A percentile compares a stretch with the other conserved stretches of the same genome.
Evolutionary conservation across 1,284 basidiomycete genomes (phyloP).

Genomic region (Ceratobasidium theobromae): DNA sequence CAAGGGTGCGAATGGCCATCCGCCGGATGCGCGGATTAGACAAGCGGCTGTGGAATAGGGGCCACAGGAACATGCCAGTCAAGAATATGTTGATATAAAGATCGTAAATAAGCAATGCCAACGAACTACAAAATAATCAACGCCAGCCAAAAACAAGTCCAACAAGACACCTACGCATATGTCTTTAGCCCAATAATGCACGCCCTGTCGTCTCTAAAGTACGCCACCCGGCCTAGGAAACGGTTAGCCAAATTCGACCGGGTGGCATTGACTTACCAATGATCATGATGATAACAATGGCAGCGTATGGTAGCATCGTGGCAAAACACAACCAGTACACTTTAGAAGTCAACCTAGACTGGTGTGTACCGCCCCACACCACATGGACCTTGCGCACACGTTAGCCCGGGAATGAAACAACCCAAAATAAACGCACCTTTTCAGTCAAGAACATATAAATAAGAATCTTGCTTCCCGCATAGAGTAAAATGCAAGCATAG

Average conservation of each 20-base stretch:
- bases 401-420: conserved; percentile 1
- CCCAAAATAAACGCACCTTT: conserved; percentile 38
- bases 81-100: conserved; percentile 50
- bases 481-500: conserved; percentile 45
- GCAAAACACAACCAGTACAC: conserved; percentile 45
- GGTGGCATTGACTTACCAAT: conserved; percentile 39
- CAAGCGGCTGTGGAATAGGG: conserved; percentile 46
- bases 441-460: conserved; percentile 47
- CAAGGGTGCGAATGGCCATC: conserved; percentile 48
- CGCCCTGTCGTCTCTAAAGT: conserved; percentile 43
- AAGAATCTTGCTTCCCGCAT: conserved; percentile 43
- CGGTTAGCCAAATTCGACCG: not conserved
- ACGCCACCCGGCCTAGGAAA: conserved; percentile 45
- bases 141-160: not conserved
- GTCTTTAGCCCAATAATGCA: conserved; percentile 52
- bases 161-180: conserved; percentile 39
- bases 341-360: conserved; percentile 42
- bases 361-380: conserved; percentile 41
- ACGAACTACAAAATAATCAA: conserved; percentile 39
- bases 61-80: conserved; percentile 52
- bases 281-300: conserved; percentile 43
- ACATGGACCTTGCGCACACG: conserved; percentile 43
- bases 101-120: conserved; percentile 50
- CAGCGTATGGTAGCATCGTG: conserved; percentile 43
- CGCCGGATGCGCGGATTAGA: conserved; percentile 44